A percentile compares a stretch with the other conserved stretches of the same genome.
Evolutionary conservation across 805 yeast species (phyloP).

Genomic region (Spathaspora boniae): DNA sequence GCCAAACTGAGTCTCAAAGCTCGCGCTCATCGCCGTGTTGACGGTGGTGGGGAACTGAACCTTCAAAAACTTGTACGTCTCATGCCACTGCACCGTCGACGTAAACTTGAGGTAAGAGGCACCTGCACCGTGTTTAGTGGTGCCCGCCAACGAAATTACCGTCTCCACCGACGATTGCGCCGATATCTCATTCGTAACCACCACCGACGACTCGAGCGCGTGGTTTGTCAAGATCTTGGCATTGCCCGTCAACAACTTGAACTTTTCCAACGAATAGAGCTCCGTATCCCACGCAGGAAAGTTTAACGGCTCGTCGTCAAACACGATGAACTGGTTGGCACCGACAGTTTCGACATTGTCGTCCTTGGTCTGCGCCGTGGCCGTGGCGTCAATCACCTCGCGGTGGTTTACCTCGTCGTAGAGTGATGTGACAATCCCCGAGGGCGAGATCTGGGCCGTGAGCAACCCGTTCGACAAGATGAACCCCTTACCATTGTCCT

Average conservation of each 20-base stretch:
- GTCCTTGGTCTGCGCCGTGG: slow-evolving; percentile 44
- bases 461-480: slow-evolving; percentile 60
- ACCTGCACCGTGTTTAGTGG: slow-evolving; percentile 39
- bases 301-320: slow-evolving; percentile 85
- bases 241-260: slow-evolving; percentile 41
- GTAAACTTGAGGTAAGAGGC: slow-evolving; percentile 34
- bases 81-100: slow-evolving; percentile 75
- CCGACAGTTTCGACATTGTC: slow-evolving; percentile 34
- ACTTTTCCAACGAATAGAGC: slow-evolving; percentile 75
- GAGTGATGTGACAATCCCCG: slow-evolving; percentile 60
- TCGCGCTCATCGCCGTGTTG: slow-evolving; percentile 63
- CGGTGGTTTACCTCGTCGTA: slow-evolving; percentile 53
- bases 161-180: slow-evolving; percentile 58
- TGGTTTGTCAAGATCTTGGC: slow-evolving; percentile 44
- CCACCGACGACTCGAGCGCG: slow-evolving; percentile 59
- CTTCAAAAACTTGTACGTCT: slow-evolving; percentile 81
- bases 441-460: slow-evolving; percentile 48
- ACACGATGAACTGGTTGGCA: slow-evolving; percentile 78
- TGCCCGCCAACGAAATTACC: slow-evolving; percentile 66
- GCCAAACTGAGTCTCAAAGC: slow-evolving; percentile 94
- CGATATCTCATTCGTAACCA: slow-evolving; percentile 60
- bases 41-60: slow-evolving; percentile 93
- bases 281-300: slow-evolving; percentile 99
- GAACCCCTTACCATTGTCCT: slow-evolving; percentile 38
- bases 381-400: slow-evolving; percentile 62